Evolutionary conservation across 495 filamentous ascomycete species (phyloP).

Genomic region (Pyrenopolyporus hunteri): DNA sequence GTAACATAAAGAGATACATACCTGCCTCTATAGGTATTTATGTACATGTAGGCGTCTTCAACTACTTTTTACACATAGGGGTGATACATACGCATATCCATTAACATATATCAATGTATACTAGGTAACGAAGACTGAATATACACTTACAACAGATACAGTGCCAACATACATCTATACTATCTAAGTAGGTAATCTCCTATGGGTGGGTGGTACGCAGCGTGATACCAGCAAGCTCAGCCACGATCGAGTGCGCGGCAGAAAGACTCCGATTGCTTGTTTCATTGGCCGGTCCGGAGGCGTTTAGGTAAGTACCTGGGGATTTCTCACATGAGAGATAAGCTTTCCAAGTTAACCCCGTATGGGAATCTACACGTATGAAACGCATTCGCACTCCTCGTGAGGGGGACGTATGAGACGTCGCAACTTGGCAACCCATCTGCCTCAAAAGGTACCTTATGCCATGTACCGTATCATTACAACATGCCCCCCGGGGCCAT

Average conservation of each 20-base stretch:
- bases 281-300: background rate
- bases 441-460: slow-evolving; percentile 7
- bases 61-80: no score
- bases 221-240: slow-evolving; percentile 10
- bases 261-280: background rate
- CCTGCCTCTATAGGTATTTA: no score
- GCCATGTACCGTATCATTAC: slow-evolving; percentile 12
- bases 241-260: slow-evolving; percentile 18
- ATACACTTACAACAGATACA: no score
- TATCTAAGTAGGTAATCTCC: no score
- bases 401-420: no score
- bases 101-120: no score
- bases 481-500: background rate
- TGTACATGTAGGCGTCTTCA: no score
- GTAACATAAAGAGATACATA: no score
- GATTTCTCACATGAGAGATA: no score
- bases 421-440: slow-evolving; percentile 2
- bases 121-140: no score
- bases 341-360: background rate
- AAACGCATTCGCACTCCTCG: slow-evolving; percentile 13
- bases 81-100: no score
- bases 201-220: background rate
- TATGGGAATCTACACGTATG: background rate
- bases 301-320: background rate
- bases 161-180: no score